Percentiles rank a stretch among this genome's conserved stretches.
These are phyloP conservation scores for Colletotrichum tropicicola DNA, from an alignment of 2,329 filamentous ascomycete genomes.

Conservation along the genomic window DNA sequence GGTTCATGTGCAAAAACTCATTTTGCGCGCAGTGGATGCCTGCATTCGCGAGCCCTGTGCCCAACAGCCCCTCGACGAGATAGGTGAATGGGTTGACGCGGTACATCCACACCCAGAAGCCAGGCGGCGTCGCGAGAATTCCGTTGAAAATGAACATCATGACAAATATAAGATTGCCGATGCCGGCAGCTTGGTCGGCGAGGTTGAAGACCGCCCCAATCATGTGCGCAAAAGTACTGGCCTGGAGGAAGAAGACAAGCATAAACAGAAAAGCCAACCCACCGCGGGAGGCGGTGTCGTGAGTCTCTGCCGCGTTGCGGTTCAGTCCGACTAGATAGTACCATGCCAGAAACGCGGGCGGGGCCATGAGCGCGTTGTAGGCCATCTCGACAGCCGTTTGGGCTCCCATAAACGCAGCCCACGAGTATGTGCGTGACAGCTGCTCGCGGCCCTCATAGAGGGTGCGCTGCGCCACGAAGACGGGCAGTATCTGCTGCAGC, in stretches of 20 bases:
- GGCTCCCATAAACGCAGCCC: slow-evolving; percentile 71
- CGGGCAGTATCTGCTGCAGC: slow-evolving; percentile 71
- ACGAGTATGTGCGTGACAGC: slow-evolving; percentile 71
- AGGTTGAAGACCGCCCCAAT: slow-evolving; percentile 69
- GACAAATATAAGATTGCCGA: slow-evolving; percentile 71
- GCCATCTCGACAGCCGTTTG: slow-evolving; percentile 75
- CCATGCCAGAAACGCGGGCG: slow-evolving; percentile 70
- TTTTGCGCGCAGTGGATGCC: slow-evolving; percentile 68
- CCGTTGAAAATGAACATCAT: slow-evolving; percentile 74
- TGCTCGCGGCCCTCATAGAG: slow-evolving; percentile 74
- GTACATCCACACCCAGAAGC: slow-evolving; percentile 84
- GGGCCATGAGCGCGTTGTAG: slow-evolving; percentile 68
- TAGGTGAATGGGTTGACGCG: slow-evolving; percentile 80
- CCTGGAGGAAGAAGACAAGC: slow-evolving; percentile 71
- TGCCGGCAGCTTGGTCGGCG: slow-evolving; percentile 70
- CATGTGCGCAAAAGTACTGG: slow-evolving; percentile 73
- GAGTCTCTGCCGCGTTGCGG: slow-evolving; percentile 62
- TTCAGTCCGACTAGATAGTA: slow-evolving; percentile 76
- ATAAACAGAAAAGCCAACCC: slow-evolving; percentile 71
- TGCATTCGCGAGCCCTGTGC: slow-evolving; percentile 69
- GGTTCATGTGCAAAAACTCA: slow-evolving; percentile 71
- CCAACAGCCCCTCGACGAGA: slow-evolving; percentile 72
- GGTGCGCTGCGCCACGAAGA: slow-evolving; percentile 71
- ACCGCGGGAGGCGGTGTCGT: slow-evolving; percentile 56
- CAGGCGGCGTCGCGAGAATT: slow-evolving; percentile 77